Evolutionary conservation across 805 yeast species (phyloP), one percentile per base, ranked within the genome.

Genomic region (Maudiozyma saulgeensis): DNA sequence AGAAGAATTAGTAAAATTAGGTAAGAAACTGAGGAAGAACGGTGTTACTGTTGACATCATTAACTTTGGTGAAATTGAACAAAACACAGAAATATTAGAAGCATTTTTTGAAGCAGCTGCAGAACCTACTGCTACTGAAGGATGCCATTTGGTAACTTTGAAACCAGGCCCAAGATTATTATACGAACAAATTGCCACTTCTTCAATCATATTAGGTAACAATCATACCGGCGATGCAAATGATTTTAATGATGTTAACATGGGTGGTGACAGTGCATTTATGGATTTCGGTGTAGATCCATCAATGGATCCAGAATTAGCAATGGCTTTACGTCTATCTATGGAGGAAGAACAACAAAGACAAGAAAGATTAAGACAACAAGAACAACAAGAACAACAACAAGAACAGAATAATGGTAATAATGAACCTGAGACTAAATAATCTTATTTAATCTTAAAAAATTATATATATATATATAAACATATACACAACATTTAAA

Each of bases 221-320:
- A 60, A 57, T 41, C 54, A 56, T n/a, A 74, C 71, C 15, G 68
- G 69, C 38, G 69, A 62, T 15, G 64, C 63, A 43, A 78, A 73
- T 18, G 78, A 73, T 3, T 72, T 64, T n/a, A 64, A 61, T 41
- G 71, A 34, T 69, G 64, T 41, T 76, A 69, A 64, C 41, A 77
- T 69, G 19, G 78, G 73, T 12, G 76, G 71, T 45, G 76, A 68
- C n/a, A 75, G 70, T 21, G 76, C 73, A 51, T 77, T 72, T 45
- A 80, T 80, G 68, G 87, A 81, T 50, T 76, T 83, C 61, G 84
- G 82, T 47, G 79, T 79, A 39, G 98, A 91, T 68, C 91, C 96
- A 32, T 81, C 82, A 56, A 84, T 88, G 81, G 99, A 93, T 61
- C 98, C 98, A 32, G 99, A 93, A 68, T 78, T 93, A 63, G 99